phyloP scores from a whole-genome alignment of 805 yeast genomes.

The Torulaspora delbrueckii region DNA sequence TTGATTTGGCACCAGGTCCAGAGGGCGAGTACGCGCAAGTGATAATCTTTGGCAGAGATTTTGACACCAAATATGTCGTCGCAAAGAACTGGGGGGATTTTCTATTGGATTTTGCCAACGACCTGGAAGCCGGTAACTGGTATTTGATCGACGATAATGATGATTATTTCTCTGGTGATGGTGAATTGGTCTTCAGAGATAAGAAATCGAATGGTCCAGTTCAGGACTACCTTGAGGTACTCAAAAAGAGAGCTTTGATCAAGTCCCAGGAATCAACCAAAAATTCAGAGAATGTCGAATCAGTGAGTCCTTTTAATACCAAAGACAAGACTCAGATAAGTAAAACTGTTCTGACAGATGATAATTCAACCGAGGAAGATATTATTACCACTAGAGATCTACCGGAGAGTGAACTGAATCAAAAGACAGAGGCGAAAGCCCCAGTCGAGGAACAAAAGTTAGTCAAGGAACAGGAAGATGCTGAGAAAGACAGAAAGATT shows the following conservation, averaged over 20 bases:
- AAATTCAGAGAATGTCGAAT: constrained; percentile 2
- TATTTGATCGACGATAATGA: constrained; percentile 60
- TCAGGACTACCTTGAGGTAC: constrained; percentile 39
- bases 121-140: constrained; percentile 80
- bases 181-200: constrained; percentile 67
- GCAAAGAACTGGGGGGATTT: constrained; percentile 91
- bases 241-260: constrained; percentile 35
- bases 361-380: constrained; percentile 7
- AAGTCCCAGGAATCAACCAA: constrained; percentile 16
- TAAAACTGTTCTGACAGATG: background rate
- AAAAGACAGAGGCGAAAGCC: background rate
- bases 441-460: background rate
- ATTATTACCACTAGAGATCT: constrained; percentile 11
- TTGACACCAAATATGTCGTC: constrained; percentile 80
- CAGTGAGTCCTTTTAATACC: background rate
- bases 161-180: constrained; percentile 67
- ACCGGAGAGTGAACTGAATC: constrained; percentile 4
- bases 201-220: constrained; percentile 47
- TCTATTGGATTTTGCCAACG: constrained; percentile 74
- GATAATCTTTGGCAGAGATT: constrained; percentile 89
- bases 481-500: constrained; percentile 18
- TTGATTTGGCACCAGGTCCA: constrained; percentile 81
- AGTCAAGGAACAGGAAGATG: constrained; percentile 8
- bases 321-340: background rate
- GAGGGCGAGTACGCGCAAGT: constrained; percentile 85